phyloP scores from a whole-genome alignment of 1,139 yeast species.

The Saccharomyces pastorianus region DNA sequence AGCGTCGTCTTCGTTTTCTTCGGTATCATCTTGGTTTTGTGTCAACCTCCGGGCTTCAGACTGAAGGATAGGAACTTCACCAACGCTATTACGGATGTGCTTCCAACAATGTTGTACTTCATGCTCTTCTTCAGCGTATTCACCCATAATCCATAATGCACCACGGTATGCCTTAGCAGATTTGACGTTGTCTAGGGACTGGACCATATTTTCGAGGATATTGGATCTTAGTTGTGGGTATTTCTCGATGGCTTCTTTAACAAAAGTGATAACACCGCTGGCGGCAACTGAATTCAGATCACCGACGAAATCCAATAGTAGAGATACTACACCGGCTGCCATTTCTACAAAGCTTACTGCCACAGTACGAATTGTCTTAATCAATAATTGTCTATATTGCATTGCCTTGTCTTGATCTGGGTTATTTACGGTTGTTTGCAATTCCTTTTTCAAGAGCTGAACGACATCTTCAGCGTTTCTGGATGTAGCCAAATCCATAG shows the following conservation, averaged over 20 bases:
- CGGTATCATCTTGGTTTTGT: constrained; percentile 32
- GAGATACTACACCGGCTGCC: constrained; percentile 83
- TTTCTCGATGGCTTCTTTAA: constrained; percentile 89
- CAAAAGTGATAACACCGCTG: constrained; percentile 76
- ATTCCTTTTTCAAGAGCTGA: constrained; percentile 83
- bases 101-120: constrained; percentile 84
- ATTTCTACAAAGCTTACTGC: constrained; percentile 87
- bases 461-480: constrained; percentile 94
- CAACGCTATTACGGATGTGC: constrained; percentile 71
- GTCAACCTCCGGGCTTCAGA: constrained; percentile 48
- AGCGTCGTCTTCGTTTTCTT: constrained; percentile 30
- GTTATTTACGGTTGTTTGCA: constrained; percentile 66
- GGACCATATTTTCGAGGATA: constrained; percentile 57
- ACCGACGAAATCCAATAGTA: constrained; percentile 76
- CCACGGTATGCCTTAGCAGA: constrained; percentile 92
- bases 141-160: constrained; percentile 93
- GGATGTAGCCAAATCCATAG: constrained; percentile 69
- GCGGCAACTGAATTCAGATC: constrained; percentile 85
- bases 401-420: constrained; percentile 52
- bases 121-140: constrained; percentile 65
- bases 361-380: constrained; percentile 80
- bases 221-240: constrained; percentile 72
- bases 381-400: constrained; percentile 83
- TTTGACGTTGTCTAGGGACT: constrained; percentile 57
- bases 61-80: constrained; percentile 84